Conservation (phyloP, 345 rosid genomes). For the Syzygium grande region DNA sequence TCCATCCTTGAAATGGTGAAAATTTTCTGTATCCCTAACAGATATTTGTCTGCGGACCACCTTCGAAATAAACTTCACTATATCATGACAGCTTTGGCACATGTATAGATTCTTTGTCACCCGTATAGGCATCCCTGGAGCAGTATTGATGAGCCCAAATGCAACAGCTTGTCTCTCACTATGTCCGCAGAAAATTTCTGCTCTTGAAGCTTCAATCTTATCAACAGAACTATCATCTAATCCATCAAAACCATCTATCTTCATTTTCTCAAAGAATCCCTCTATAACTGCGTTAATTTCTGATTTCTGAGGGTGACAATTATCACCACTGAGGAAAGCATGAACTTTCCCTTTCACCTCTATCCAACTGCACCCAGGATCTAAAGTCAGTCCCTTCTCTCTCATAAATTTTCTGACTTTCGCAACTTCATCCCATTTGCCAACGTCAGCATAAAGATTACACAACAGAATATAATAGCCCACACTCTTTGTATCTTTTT, state of each 20-base stretch:
- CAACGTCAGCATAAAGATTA: conserved; percentile 52
- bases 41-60: conserved; percentile 65
- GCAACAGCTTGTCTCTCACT: conserved; percentile 80
- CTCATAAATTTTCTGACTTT: conserved; percentile 54
- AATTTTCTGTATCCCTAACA: conserved; percentile 70
- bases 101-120: conserved; percentile 74
- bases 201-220: conserved; percentile 51
- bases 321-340: conserved; percentile 69
- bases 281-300: conserved; percentile 53
- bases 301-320: conserved; percentile 42
- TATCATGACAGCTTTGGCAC: conserved; percentile 67
- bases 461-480: conserved; percentile 70
- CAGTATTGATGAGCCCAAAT: conserved; percentile 58
- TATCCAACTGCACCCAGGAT: conserved; percentile 88
- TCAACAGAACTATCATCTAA: conserved; percentile 23
- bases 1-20: conserved; percentile 78
- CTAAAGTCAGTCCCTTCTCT: conserved; percentile 54
- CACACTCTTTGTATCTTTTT: conserved; percentile 46
- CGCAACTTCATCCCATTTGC: conserved; percentile 65
- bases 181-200: conserved; percentile 74
- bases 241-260: conserved; percentile 20
- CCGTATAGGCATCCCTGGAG: conserved; percentile 66
- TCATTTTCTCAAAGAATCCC: conserved; percentile 57
- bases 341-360: conserved; percentile 72
- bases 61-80: conserved; percentile 59